Conservation (phyloP, 2,329 filamentous ascomycete genomes). For the Fusarium sp. region DNA sequence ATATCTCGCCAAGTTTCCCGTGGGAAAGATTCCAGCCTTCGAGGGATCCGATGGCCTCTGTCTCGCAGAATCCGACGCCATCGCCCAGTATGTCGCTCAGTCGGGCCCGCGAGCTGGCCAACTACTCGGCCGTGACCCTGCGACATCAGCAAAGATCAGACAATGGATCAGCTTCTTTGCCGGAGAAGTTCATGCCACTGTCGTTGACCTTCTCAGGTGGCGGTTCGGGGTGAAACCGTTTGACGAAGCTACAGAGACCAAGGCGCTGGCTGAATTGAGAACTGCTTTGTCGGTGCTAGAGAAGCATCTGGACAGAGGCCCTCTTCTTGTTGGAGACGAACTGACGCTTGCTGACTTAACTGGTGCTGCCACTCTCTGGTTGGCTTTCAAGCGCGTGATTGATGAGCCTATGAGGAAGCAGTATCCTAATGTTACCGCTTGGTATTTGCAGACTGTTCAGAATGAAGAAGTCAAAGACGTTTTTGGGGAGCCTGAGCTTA, state of each 20-base stretch:
- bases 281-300: neutral
- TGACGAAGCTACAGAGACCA: neutral
- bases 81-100: constrained; percentile 6
- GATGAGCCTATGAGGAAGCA: constrained; percentile 17
- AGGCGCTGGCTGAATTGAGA: neutral
- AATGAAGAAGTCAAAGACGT: neutral
- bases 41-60: neutral
- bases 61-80: constrained; percentile 8
- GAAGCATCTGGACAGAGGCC: neutral
- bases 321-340: neutral
- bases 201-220: constrained; percentile 6
- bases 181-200: neutral
- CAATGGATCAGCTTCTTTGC: constrained; percentile 19
- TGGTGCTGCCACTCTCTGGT: neutral
- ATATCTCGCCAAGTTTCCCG: constrained; percentile 3
- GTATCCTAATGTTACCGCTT: neutral
- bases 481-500: neutral
- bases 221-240: neutral
- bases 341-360: constrained; percentile 10
- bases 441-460: neutral
- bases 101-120: neutral
- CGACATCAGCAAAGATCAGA: constrained; percentile 1
- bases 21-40: constrained; percentile 8
- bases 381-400: constrained; percentile 5
- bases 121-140: neutral